Evolutionary conservation across 176 grass and related monocot genomes (phyloP), one percentile per base, ranked within the genome.

Genomic region (Cenchrus purpureus): DNA sequence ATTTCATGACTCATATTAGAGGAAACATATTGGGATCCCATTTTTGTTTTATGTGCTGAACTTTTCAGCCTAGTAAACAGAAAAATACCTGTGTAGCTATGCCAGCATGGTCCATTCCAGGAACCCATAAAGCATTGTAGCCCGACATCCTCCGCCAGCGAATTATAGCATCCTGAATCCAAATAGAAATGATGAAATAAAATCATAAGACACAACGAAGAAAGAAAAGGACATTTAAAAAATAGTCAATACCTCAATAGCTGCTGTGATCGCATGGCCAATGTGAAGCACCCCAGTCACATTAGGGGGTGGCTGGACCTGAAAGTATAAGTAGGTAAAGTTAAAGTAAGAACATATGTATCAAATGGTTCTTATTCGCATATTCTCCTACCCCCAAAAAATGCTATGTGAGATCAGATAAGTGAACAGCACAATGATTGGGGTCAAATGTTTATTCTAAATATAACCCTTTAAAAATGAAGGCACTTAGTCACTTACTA

Each of bases 81-180:
- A 68, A 61, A n/a, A 16, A 45, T 71, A 98, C 95, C 95, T 98
- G 92, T 60, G 95, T 98, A 48, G 92, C 95, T 82, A 98, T 98
- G 22, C 95, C 92, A 82, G 95, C 95, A 89, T 97, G 95, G 88
- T 97, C 95, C 64, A 97, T 91, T 77, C 95, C 90, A 66, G 95
- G 95, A 4, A 98, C 72, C 95, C 95, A 98, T 57, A 95, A 63
- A 75, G 89, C 85, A 83, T 98, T 95, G 69, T 93, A 95, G 31
- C 91, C 95, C 31, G 92, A 97, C 92, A 97, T 97, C 86, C 95
- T 94, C 77, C 86, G 43, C 95, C 95, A 94, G 4, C 92, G 78
- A 42, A 95, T 95, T 71, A 98, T 88, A 66, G 87, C 80, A 80
- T 95, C 95, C 95, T 98, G 65, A 25, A 91, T 42, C 15, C 57